Evolutionary conservation across 2,329 filamentous ascomycete genomes (phyloP), one percentile per base, ranked within the genome.

Genomic region (Paradendryphiella salina): DNA sequence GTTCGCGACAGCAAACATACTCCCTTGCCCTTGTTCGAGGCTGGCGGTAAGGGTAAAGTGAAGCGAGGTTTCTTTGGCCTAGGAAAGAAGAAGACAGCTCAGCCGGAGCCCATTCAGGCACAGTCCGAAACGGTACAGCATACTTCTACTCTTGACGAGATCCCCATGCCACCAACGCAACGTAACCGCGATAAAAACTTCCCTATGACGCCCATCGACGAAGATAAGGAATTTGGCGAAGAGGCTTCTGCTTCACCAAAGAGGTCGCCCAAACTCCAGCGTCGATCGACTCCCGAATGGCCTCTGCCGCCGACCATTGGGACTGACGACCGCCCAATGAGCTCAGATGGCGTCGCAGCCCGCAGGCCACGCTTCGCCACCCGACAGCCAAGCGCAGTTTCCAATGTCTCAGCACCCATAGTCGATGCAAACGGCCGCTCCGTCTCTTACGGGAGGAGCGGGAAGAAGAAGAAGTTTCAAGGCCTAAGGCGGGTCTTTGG

Each of bases 391-490:
- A 58, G 57, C 29, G 45, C 50, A 1, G 32, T 59, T 10, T 63
- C 61, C 14, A 55, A 53, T 17, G 50, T 37, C 0, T 67, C 63
- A 29, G 72, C 68, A 5, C 68, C 67, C 6, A 41, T 56, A 11
- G 59, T 59, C 1, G 59, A 59, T 39, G 50, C 50, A 17, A 41
- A 59, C 18, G 61, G 59, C 28, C 55, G 57, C 4, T 50, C 56
- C 2, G 61, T 65, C 9, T 61, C 61, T n/a, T 66, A 60, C 21
- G 63, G 68, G 11, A 54, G 70, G 43, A 72, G 69, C 5, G 63
- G 64, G 14, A 79, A 77, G 70, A 82, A 81, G 75, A 89, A 89
- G 79, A 88, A 86, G 72, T 89, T 90, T 71, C 79, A 80, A 34
- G 75, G 77, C 46, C 71, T 90, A 66, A 82, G 87, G 68, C 82